Percentiles rank a stretch among this genome's conserved stretches.
These are phyloP conservation scores for Didymellaceae sp. DNA, from an alignment of 2,329 filamentous ascomycete species.

Conservation along the genomic window DNA sequence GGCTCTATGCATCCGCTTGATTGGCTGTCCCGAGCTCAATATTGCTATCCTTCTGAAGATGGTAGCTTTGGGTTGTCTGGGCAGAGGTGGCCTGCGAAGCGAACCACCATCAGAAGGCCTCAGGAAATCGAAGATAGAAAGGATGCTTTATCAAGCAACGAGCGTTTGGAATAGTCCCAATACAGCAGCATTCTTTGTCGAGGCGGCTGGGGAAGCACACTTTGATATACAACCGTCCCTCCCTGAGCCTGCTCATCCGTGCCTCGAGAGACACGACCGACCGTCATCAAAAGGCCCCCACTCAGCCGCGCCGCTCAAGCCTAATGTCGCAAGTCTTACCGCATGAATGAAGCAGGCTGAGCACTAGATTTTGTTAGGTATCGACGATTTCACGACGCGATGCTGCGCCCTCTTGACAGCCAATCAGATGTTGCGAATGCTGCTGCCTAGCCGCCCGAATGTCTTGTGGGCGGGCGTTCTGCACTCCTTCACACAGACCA, in stretches of 20 bases:
- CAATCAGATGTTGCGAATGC: slow-evolving; percentile 3
- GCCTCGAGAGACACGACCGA: slow-evolving; percentile 13
- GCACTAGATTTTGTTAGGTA: slow-evolving; percentile 16
- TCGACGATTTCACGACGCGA: slow-evolving; percentile 7
- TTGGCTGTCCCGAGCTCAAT: background rate
- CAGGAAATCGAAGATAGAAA: background rate
- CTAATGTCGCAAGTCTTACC: slow-evolving; percentile 16
- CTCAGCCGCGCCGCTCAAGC: slow-evolving; percentile 17
- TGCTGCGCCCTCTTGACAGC: slow-evolving; percentile 11
- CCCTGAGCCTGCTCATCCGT: slow-evolving; percentile 12
- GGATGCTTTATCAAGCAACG: background rate
- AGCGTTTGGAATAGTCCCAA: background rate
- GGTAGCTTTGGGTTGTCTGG: background rate
- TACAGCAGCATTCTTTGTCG: background rate
- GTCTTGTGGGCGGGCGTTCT: slow-evolving; percentile 5
- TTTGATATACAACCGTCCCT: slow-evolving; percentile 15
- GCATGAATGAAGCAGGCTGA: slow-evolving; percentile 18
- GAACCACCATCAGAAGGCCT: too few species aligned
- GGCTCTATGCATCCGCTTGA: background rate
- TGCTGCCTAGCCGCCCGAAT: slow-evolving; percentile 4
- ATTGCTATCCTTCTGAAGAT: background rate
- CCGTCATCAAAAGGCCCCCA: slow-evolving; percentile 19
- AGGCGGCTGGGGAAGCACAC: slow-evolving; percentile 7
- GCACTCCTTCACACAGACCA: slow-evolving; percentile 5
- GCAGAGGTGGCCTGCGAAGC: background rate